Base-by-base conservation (phyloP, 495 filamentous ascomycete species). In the Terfezia boudieri region DNA sequence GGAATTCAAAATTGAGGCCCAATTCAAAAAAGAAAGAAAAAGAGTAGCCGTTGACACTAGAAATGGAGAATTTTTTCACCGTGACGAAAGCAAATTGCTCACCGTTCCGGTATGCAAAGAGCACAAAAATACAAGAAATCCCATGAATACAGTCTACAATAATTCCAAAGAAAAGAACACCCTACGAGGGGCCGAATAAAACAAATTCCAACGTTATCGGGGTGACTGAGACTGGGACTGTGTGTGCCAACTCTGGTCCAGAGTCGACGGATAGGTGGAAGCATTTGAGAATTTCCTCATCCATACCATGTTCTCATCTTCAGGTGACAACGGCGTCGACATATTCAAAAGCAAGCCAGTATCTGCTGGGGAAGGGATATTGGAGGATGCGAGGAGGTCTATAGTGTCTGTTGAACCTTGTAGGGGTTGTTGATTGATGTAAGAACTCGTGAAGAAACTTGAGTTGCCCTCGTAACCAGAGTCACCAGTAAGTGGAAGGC, bases 241-340 rank as follows among this genome's bases (percentile, higher is more conserved):
- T 14, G 12, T 46, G 17, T 46, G 41, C 41, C 41, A 46, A 20
- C 4, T 20, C 41, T 14, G 14, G 41, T 46, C 41, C 41, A 46
- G 4, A 14, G 41, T 20, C 41, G 41, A 46, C 14, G 2, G 41
- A 46, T 46, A 46, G 3, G 41, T 46, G 4, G 41, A 46, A 14
- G 41, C 41, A 46, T 46, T 46, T 20, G 41, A 46, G 41, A 14
- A 46, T 20, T 46, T 46, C 17, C 41, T 14, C 61, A 64, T 64
- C 61, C 61, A 64, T 37, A 64, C 50, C 37, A 56, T 60, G 22
- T 58, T 61, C 14, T 54, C 57, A 37, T 64, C 61, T n/a, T 64
- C 61, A 22, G 57, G 61, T 32, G 61, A 55, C 9, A 60, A 52
- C 9, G 48, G 36, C 16, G 61, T 54, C 10, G 61, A 54, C 12